Percentiles rank a stretch among this genome's conserved stretches.
Evolutionary conservation across 2,329 filamentous ascomycete species (phyloP).

Genomic region (Colletotrichum zoysiae): DNA sequence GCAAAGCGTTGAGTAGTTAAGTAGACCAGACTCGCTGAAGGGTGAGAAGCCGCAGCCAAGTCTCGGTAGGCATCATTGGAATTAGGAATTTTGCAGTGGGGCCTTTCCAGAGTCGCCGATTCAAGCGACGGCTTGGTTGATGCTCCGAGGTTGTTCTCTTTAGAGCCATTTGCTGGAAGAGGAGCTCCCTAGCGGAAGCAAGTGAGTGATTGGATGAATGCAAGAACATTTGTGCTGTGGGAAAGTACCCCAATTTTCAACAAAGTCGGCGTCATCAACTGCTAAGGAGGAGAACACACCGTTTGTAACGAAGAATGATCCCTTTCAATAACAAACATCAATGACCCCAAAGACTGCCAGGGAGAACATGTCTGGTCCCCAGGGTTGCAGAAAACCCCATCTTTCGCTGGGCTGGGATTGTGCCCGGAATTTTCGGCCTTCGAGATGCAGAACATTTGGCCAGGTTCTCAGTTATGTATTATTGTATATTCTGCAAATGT

Average conservation of each 20-base stretch:
- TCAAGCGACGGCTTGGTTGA: not conserved
- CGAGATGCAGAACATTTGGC: not conserved
- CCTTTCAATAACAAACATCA: too few relatives aligned
- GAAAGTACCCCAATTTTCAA: not conserved
- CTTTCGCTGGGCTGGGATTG: not conserved
- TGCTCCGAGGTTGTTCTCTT: not conserved
- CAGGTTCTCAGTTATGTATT: not conserved
- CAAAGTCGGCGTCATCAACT: conserved; percentile 15
- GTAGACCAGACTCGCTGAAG: too few relatives aligned
- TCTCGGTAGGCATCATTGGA: not conserved
- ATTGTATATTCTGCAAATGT: not conserved
- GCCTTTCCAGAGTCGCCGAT: not conserved
- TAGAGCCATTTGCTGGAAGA: conserved; percentile 4
- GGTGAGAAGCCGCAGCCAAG: not conserved
- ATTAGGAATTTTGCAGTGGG: not conserved
- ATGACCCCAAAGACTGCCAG: too few relatives aligned
- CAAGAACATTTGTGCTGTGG: not conserved
- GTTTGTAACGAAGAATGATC: not conserved
- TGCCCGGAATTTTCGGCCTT: conserved; percentile 6
- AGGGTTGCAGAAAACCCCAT: conserved; percentile 22
- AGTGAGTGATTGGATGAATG: not conserved
- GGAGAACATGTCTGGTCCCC: conserved; percentile 7
- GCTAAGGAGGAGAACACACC: not conserved
- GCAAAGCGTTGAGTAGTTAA: too few relatives aligned
- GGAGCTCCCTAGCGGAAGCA: not conserved